These are phyloP conservation scores for Asterochloris sp. DNA, from an alignment of 139 green algal species.

Conservation along the genomic window DNA sequence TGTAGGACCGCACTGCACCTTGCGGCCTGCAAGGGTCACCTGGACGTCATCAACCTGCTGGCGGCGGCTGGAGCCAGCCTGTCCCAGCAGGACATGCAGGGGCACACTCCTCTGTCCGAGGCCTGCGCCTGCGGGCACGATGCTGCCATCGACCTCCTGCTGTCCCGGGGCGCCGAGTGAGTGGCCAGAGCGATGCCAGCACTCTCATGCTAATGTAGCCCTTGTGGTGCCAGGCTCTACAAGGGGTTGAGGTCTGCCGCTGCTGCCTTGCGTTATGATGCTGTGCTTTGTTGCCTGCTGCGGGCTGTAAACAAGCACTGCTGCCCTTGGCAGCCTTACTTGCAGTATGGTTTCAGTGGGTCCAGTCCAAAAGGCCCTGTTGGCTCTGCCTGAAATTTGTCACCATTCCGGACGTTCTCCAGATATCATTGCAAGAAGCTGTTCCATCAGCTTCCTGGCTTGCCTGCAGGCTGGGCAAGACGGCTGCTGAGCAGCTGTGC, in stretches of 20 bases:
- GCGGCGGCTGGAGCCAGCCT: conserved; percentile 29
- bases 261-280: no score
- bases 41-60: conserved; percentile 37
- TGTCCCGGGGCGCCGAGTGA: conserved; percentile 8
- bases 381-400: no score
- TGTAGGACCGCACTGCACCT: conserved; percentile 58
- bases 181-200: background rate
- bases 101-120: conserved; percentile 38
- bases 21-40: conserved; percentile 42
- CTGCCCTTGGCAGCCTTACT: no score
- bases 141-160: conserved; percentile 19
- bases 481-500: conserved; percentile 2
- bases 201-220: no score
- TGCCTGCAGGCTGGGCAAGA: conserved; percentile 1
- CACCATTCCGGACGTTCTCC: no score
- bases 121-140: conserved; percentile 44
- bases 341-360: no score
- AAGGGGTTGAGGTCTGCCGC: no score
- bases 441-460: background rate
- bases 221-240: no score
- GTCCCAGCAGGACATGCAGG: conserved; percentile 33
- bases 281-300: no score
- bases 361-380: no score
- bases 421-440: no score
- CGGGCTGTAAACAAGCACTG: no score